Conservation (phyloP, 495 filamentous ascomycete species). For the Aspergillus diversus region DNA sequence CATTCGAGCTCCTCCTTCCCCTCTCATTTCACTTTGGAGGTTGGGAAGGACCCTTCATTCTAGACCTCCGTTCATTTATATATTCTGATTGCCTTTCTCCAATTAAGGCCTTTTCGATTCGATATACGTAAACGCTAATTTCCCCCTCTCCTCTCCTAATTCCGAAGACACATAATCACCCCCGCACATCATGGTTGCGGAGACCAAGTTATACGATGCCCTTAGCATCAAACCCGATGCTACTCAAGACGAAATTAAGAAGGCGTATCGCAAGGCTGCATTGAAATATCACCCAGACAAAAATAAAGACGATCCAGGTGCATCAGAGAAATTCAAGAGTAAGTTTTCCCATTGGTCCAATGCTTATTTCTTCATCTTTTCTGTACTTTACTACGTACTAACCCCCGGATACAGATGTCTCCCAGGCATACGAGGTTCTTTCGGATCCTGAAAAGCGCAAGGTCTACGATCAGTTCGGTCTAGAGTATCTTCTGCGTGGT, state of each 20-base stretch:
- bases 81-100: constrained; percentile 13
- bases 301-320: constrained; percentile 86
- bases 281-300: constrained; percentile 96
- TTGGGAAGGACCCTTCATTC: not conserved
- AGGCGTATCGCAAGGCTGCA: constrained; percentile 91
- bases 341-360: constrained; percentile 21
- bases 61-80: constrained; percentile 7
- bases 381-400: constrained; percentile 17
- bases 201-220: constrained; percentile 83
- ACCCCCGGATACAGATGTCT: constrained; percentile 61
- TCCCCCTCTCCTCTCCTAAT: not conserved
- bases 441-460: constrained; percentile 97
- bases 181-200: constrained; percentile 71
- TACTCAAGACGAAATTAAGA: constrained; percentile 93
- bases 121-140: constrained; percentile 13
- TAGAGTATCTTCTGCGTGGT: constrained; percentile 88
- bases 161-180: not conserved
- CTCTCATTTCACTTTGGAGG: constrained; percentile 13
- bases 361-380: not conserved
- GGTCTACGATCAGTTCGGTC: constrained; percentile 90
- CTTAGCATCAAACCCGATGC: constrained; percentile 77
- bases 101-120: constrained; percentile 7
- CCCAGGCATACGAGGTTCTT: constrained; percentile 96
- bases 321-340: constrained; percentile 87
- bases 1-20: constrained; percentile 39